Evolutionary conservation across 768 basidiomycete species (phyloP).

Genomic region (Amanita brunnescens): DNA sequence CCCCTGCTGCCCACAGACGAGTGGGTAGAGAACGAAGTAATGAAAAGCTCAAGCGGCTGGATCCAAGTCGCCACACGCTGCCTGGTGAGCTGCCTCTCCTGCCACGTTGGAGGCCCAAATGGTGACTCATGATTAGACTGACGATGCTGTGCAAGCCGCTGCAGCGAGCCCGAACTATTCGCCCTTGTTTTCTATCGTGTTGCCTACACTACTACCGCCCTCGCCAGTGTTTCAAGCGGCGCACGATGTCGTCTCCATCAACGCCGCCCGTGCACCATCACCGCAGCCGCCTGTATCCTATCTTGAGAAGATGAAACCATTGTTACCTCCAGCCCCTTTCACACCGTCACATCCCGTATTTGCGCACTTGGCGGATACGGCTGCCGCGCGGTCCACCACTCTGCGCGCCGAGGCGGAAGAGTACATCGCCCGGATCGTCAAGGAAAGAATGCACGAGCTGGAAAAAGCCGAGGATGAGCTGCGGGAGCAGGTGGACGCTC

Average conservation of each 20-base stretch:
- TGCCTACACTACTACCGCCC: constrained; percentile 24
- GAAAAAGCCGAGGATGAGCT: constrained; percentile 46
- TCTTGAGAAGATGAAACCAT: constrained; percentile 45
- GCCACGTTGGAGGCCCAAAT: too few relatives aligned
- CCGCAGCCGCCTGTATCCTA: constrained; percentile 25
- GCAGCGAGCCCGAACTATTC: constrained; percentile 37
- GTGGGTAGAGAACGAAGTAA: constrained; percentile 66
- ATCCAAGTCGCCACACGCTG: constrained; percentile 60
- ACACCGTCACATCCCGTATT: constrained; percentile 70
- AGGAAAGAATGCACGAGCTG: constrained; percentile 47
- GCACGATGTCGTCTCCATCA: constrained; percentile 17
- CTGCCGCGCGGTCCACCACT: constrained; percentile 43
- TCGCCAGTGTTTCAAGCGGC: constrained; percentile 18
- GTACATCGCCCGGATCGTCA: constrained; percentile 42
- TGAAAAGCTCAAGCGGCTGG: constrained; percentile 65
- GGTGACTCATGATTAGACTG: too few relatives aligned
- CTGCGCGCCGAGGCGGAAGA: constrained; percentile 51
- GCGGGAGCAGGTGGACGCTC: constrained; percentile 44
- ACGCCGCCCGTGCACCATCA: constrained; percentile 16
- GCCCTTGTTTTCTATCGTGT: constrained; percentile 34
- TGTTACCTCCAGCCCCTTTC: constrained; percentile 73
- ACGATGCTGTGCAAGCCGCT: constrained; percentile 25
- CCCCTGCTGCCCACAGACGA: constrained; percentile 63
- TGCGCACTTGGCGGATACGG: constrained; percentile 50
- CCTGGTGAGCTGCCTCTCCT: constrained; percentile 44